Evolutionary conservation across 163 green algal species (phyloP).

Genomic region (Scenedesmus sp.): DNA sequence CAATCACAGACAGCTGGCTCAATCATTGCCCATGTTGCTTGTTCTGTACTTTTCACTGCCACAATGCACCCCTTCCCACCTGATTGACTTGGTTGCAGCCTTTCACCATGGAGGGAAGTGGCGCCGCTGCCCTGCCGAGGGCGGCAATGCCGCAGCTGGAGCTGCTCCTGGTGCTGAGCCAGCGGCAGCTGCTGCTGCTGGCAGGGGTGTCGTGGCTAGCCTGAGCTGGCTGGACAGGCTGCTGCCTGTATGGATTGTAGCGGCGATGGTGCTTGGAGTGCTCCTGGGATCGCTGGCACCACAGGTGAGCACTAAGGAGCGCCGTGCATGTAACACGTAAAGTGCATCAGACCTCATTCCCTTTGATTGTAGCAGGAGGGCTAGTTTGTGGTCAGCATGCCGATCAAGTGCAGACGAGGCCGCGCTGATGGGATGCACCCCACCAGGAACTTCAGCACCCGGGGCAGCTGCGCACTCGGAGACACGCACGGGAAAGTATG

Average conservation of each 20-base stretch:
- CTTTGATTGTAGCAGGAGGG: too few relatives aligned
- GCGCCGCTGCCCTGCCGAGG: background rate
- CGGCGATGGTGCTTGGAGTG: constrained; percentile 62
- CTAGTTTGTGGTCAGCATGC: background rate
- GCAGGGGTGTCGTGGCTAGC: background rate
- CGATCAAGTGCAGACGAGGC: too few relatives aligned
- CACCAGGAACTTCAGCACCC: too few relatives aligned
- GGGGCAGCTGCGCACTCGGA: too few relatives aligned
- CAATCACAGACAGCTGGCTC: background rate
- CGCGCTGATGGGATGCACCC: too few relatives aligned
- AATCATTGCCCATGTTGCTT: too few relatives aligned
- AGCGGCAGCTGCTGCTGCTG: background rate
- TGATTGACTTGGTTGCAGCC: too few relatives aligned
- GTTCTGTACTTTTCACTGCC: too few relatives aligned
- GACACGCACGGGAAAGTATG: too few relatives aligned
- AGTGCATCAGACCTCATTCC: too few relatives aligned
- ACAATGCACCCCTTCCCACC: too few relatives aligned
- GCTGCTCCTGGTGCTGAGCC: background rate
- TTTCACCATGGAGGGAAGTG: background rate
- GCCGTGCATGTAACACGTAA: background rate
- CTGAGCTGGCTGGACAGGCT: constrained; percentile 64
- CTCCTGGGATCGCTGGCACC: constrained; percentile 59
- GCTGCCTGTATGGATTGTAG: constrained; percentile 65
- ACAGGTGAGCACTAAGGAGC: constrained; percentile 5
- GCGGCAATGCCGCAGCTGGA: background rate